Evolutionary conservation across 768 basidiomycete species (phyloP), one percentile per base, ranked within the genome.

Genomic region (Tricholoma matsutake): DNA sequence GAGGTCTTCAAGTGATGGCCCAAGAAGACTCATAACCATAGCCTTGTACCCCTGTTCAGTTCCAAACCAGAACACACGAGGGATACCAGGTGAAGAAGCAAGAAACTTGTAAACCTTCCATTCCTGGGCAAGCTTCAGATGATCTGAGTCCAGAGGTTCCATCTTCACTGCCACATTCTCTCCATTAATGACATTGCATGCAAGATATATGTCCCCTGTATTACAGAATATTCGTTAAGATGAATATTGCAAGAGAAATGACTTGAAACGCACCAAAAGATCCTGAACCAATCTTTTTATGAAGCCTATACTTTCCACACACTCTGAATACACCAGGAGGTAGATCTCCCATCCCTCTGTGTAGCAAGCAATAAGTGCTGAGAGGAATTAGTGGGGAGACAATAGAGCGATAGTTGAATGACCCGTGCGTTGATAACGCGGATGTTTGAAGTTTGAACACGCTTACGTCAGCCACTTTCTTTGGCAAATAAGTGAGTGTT

Each of bases 91-190:
- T 54, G 88, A 88, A 41, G 88, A 88, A 45, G 89, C 88, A 25
- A 91, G 81, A 6, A 84, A 86, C 82, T 91, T 91, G 72, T 80
- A 81, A 25, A 84, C 81, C 67, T 82, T 81, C 63, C 79, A 79
- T 75, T 91, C 90, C 65, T 91, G 91, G 75, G 90, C 89, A 67
- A 91, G 83, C 73, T 91, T 90, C 20, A 89, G 89, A 67, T 90
- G 88, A 72, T 91, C 89, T 9, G 9, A 4, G 18, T 32, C 32
- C 4, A 45, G 4, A 18, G 41, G 54, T 18, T 61, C 60, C 65
- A 91, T 84, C 74, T 91, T 91, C 81, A 91, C 91, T 67, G 88
- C 89, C 55, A 91, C 89, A 67, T 89, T 89, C 71, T 91, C 89
- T 34, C 89, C 89, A 9, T 89, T 89, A 68, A 91, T 89, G 77